Conservation (phyloP, 2,329 filamentous ascomycete genomes). For the Ascochyta rabiei region DNA sequence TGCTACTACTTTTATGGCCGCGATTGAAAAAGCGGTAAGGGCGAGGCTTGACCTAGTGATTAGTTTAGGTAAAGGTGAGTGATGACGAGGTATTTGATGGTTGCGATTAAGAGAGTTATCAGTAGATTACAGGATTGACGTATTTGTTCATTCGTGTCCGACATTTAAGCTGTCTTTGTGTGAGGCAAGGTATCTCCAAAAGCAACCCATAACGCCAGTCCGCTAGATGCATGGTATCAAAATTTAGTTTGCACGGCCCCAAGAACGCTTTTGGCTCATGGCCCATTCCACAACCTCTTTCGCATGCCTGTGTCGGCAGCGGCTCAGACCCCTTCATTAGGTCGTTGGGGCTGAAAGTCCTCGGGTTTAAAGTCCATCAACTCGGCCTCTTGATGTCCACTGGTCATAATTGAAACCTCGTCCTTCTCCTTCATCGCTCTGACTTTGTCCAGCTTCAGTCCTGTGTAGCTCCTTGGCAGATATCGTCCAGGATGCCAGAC, state of each 20-base stretch:
- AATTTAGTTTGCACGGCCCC: neutral
- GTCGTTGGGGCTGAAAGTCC: slow-evolving; percentile 26
- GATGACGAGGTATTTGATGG: too few species aligned
- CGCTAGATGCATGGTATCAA: slow-evolving; percentile 18
- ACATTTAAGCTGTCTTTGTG: too few species aligned
- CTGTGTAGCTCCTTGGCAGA: slow-evolving; percentile 41
- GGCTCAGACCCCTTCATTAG: slow-evolving; percentile 2
- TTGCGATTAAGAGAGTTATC: too few species aligned
- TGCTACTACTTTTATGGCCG: neutral
- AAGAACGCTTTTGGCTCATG: neutral
- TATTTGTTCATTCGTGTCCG: too few species aligned
- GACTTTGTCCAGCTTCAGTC: slow-evolving; percentile 35
- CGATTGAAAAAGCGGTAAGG: neutral
- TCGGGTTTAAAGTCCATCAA: slow-evolving; percentile 31
- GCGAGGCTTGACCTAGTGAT: too few species aligned
- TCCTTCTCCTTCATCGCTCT: slow-evolving; percentile 43
- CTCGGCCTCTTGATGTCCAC: slow-evolving; percentile 12
- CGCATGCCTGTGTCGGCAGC: neutral
- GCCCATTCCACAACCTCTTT: neutral
- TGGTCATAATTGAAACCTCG: slow-evolving; percentile 30
- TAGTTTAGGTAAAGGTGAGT: neutral
- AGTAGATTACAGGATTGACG: too few species aligned
- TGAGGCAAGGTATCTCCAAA: neutral
- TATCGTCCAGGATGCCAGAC: slow-evolving; percentile 55
- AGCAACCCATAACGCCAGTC: slow-evolving; percentile 1